Evolutionary conservation across 192 early-diverging fungal species (phyloP), one percentile per base, ranked within the genome.

Genomic region (Coemansia sp.): DNA sequence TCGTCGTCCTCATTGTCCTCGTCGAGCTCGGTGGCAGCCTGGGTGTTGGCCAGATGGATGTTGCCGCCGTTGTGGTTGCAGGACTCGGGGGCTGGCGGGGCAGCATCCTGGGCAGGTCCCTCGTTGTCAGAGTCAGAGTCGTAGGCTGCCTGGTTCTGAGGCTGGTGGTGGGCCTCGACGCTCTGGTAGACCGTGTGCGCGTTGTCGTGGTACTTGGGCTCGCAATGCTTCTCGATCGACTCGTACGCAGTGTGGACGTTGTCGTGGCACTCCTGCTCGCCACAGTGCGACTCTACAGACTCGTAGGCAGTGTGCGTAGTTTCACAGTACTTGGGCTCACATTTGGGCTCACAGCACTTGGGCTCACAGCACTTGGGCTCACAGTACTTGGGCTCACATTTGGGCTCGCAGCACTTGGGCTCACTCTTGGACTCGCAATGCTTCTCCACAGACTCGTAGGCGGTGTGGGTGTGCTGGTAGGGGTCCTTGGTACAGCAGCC

Each of bases 231-330:
- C 35, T 45, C 35, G 7, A 48, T 34, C 0, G 46, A 50, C 38
- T 28, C 38, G 28, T 40, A 50, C 12, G 22, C 48, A 5, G 48
- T 50, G 48, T 50, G 48, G 7, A 38, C 40, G 48, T 43, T 28
- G 19, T 39, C 19, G 19, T 23, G 5, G 36, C 26, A 38, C 23
- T 38, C 7, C 16, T 30, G 33, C 25, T 25, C 36, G 35, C 41
- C 35, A 23, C 52, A 49, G 19, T 20, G 2, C 7, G 31, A 30
- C 37, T 67, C 56, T 12, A 67, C 43, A 1, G 53, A 45, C 44
- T 60, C 31, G 48, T 35, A 52, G 2, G 49, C 65, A 0, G 57
- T 60, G 25, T 67, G 65, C 5, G 57, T 67, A 48, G 51, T 51
- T 12, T 39, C 25, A 29, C 49, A 26, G 21, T 22, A 18, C 17